Base-by-base conservation (phyloP, 1,284 basidiomycete genomes). In the Abortiporus biennis region DNA sequence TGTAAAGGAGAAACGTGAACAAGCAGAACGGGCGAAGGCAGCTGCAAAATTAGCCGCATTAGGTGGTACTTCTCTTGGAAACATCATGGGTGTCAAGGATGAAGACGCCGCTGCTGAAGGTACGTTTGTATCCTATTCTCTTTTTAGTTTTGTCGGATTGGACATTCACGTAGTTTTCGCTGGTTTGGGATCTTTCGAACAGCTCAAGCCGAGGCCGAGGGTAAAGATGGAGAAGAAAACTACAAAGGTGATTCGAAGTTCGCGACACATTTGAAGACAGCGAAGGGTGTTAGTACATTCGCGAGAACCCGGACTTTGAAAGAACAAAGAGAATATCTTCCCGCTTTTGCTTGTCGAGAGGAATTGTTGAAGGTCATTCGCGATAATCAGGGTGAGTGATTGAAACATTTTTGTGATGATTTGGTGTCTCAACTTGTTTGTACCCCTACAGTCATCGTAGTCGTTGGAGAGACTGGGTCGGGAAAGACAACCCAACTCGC, bases 241-340 rank as follows among this genome's bases (percentile, higher is more conserved):
- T 93, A 92, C 62, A 94, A 87, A 60, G 88, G 90, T 22, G 96
- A 96, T 44, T 96, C 92, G 1, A 94, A 98, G 63, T 99, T 99
- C 61, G 92, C 95, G 5, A 77, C 77, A 3, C 95, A 99, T 67
- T 64, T 99, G 50, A 89, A 92, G 65, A 68, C 79, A 22, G 71
- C 80, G 2, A 64, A 81, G 27, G 90, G 92, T 17, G 84, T 85
- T 4, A 93, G 89, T 51, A 74, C 76, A 4, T 98, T 98, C 56
- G 82, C 93, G 9, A 84, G 74, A 48, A 82, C 61, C 11, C 78
- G 93, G 52, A 93, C 92, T 0, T 67, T 99, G 40, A 93, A 92
- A 57, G 85, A 99, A 63, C 96, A 99, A 61, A 66, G 96, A 50
- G 95, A 99, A 62, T 99, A 94, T 62, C 71, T 99, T 11, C 96